Conservation (phyloP, 78 protist genomes). For the Emiliania huxleyi region DNA sequence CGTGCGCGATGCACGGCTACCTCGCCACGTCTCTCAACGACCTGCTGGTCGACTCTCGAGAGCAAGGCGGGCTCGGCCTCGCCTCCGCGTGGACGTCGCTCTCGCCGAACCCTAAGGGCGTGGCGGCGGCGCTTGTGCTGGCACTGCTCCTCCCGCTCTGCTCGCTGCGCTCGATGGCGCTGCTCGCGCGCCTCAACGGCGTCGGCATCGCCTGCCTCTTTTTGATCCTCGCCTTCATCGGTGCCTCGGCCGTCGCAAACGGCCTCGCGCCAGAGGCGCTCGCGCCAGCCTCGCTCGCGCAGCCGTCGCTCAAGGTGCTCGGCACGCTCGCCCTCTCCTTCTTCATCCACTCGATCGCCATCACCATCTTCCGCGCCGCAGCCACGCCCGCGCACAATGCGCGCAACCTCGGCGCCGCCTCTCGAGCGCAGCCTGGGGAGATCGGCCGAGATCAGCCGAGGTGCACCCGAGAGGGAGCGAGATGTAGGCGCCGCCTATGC, state of each 20-base stretch:
- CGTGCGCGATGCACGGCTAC: background rate
- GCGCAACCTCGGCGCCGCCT: background rate
- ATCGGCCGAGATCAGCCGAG: no score
- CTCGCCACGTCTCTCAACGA: background rate
- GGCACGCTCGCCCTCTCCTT: background rate
- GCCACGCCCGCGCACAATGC: background rate
- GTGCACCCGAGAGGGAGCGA: no score
- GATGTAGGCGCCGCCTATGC: no score
- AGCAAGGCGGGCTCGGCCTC: background rate
- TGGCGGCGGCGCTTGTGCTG: background rate
- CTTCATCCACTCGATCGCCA: background rate
- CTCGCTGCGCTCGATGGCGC: background rate
- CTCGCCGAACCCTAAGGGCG: background rate
- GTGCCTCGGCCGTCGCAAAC: background rate
- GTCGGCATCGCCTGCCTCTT: background rate
- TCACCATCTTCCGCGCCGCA: background rate
- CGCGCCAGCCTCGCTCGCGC: background rate
- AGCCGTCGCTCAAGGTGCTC: background rate
- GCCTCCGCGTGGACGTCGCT: background rate
- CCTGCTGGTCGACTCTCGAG: background rate
- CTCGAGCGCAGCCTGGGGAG: no score
- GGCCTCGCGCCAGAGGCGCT: background rate
- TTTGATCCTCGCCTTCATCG: background rate
- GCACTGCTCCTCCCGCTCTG: background rate
- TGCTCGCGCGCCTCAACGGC: background rate